phyloP scores from a whole-genome alignment of 306 rosid species.

The Fragaria nilgerrensis region DNA sequence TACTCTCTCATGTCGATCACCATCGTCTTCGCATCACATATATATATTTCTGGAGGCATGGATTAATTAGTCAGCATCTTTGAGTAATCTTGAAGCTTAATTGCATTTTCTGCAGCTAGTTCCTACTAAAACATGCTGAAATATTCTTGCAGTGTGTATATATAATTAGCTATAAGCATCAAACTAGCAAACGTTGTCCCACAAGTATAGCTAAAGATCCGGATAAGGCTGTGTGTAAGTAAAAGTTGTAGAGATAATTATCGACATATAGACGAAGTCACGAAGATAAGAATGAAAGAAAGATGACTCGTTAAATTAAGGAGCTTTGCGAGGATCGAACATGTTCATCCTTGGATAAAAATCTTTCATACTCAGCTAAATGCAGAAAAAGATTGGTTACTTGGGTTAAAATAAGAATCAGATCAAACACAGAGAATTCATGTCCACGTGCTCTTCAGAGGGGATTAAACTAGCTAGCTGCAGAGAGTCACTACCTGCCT shows the following conservation, averaged over 20 bases:
- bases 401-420: neutral
- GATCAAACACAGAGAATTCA: slow-evolving; percentile 1
- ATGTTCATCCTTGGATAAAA: neutral
- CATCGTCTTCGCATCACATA: neutral
- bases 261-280: neutral
- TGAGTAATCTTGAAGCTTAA: neutral
- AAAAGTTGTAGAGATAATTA: neutral
- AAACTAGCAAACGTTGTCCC: neutral
- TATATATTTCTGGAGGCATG: neutral
- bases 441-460: slow-evolving; percentile 8
- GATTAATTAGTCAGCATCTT: neutral
- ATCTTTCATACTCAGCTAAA: neutral
- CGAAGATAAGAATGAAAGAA: neutral
- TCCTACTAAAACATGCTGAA: neutral
- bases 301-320: neutral
- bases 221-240: neutral
- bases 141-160: neutral
- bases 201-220: neutral
- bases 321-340: neutral
- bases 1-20: neutral
- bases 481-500: neutral
- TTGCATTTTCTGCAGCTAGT: neutral
- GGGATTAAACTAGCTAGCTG: neutral
- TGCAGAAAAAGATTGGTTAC: neutral
- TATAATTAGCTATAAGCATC: neutral